A percentile compares a stretch with the other conserved stretches of the same genome.
phyloP scores from a whole-genome alignment of 805 yeast genomes.

The Cyberlindnera saturnus region DNA sequence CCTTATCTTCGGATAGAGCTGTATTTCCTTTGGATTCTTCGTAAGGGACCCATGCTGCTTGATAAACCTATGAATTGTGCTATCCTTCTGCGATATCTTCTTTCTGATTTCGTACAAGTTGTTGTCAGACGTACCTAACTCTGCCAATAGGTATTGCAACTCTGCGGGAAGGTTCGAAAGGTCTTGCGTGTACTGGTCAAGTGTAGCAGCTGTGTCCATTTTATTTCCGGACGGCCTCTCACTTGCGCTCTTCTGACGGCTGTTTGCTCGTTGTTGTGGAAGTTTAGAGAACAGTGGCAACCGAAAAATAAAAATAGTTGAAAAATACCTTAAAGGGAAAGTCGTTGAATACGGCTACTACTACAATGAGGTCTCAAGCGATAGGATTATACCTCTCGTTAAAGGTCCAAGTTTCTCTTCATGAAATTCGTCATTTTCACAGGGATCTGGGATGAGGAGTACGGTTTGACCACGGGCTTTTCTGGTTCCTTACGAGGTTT shows the following conservation, averaged over 20 bases:
- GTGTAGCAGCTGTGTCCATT: constrained; percentile 88
- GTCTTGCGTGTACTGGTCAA: constrained; percentile 67
- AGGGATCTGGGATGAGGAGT: neutral
- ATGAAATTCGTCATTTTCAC: neutral
- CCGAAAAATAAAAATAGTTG: too few relatives aligned
- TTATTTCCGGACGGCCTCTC: neutral
- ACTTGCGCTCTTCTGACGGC: neutral
- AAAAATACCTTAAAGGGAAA: too few relatives aligned
- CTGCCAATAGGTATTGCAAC: constrained; percentile 72
- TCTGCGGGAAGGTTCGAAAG: constrained; percentile 86
- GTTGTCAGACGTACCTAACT: constrained; percentile 64
- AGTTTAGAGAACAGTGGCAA: too few relatives aligned
- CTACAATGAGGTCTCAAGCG: too few relatives aligned
- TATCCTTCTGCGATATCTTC: constrained; percentile 64
- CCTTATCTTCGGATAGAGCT: constrained; percentile 55
- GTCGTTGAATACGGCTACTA: too few relatives aligned
- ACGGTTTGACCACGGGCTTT: neutral
- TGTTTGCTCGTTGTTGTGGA: neutral
- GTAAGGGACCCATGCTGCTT: constrained; percentile 76
- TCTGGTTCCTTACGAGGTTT: too few relatives aligned
- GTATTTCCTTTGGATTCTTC: constrained; percentile 77
- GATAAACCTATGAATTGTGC: constrained; percentile 76
- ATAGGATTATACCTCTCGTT: neutral
- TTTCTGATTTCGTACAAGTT: constrained; percentile 60
- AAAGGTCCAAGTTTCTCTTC: constrained; percentile 1